Evolutionary conservation across 495 filamentous ascomycete genomes (phyloP), one percentile per base, ranked within the genome.

Genomic region (Aspergillus egyptiacus): DNA sequence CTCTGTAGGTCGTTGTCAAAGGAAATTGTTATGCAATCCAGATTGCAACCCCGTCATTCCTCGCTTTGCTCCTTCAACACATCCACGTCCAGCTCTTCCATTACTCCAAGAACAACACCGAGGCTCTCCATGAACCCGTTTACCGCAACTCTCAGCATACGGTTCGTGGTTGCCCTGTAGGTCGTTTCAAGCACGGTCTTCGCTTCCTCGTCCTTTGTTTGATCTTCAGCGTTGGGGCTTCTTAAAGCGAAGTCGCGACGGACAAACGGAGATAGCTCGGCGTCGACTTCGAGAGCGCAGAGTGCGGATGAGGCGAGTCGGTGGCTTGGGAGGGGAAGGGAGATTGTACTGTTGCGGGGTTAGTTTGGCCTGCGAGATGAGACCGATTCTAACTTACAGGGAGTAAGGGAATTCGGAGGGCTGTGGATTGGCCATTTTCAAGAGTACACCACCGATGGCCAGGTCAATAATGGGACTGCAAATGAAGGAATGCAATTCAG

Each of bases 81-180:
- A 72, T 96, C 93, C 14, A 85, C 77, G 69, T 97, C 93, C 50
- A 97, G 63, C 65, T 95, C 86, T 58, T 84, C 79, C 83, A 94
- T 94, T 0, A 93, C 84, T 25, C 85, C 84, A 35, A 97, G 62
- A 0, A 96, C 81, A 28, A 95, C 80, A 8, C 82, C 79, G 22
- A 96, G 57, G 54, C 86, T 94, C 53, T 97, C 93, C 75, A 97
- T 89, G 60, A 95, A 95, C n/a, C 91, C 89, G 69, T 98, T 98
- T 54, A 96, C 91, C 11, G 93, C 89, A 8, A 98, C 93, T 13
- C 93, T 83, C 53, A 98, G 76, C 94, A 96, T 96, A 48, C 93
- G 83, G 54, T 95, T 93, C 13, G 93, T 97, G 0, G 89, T 90
- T 0, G 93, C 93, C 38, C 76, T 79, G 71, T 97, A 98, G 41